phyloP scores from a whole-genome alignment of 306 rosid species.

The Sophora flavescens region DNA sequence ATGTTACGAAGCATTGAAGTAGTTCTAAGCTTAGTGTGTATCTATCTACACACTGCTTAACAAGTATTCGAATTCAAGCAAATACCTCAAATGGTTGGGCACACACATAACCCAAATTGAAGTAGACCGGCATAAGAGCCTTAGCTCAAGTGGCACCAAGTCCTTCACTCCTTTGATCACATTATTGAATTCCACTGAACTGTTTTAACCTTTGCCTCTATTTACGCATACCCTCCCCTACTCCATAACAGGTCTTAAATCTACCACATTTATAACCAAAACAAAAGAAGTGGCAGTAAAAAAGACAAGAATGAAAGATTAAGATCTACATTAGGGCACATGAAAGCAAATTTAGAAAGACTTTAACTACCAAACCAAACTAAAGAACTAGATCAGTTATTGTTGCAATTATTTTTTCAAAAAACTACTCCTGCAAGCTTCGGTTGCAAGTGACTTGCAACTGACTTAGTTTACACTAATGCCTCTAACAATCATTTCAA shows the following conservation, averaged over 20 bases:
- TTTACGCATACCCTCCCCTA: no score
- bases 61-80: not conserved
- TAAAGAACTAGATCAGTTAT: not conserved
- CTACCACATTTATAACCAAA: not conserved
- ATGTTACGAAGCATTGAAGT: no score
- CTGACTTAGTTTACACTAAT: not conserved
- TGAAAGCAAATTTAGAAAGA: not conserved
- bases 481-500: not conserved
- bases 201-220: no score
- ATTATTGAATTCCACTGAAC: no score
- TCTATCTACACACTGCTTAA: no score
- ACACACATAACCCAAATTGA: not conserved
- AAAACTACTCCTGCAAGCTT: not conserved
- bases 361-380: not conserved
- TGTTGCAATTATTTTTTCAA: not conserved
- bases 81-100: not conserved
- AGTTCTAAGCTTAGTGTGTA: not conserved
- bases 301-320: not conserved
- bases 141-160: no score
- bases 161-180: no score
- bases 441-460: not conserved
- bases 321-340: not conserved
- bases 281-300: not conserved
- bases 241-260: no score
- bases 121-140: not conserved